phyloP scores from a whole-genome alignment of 148 eudicot genomes.

The Cornus controversa region DNA sequence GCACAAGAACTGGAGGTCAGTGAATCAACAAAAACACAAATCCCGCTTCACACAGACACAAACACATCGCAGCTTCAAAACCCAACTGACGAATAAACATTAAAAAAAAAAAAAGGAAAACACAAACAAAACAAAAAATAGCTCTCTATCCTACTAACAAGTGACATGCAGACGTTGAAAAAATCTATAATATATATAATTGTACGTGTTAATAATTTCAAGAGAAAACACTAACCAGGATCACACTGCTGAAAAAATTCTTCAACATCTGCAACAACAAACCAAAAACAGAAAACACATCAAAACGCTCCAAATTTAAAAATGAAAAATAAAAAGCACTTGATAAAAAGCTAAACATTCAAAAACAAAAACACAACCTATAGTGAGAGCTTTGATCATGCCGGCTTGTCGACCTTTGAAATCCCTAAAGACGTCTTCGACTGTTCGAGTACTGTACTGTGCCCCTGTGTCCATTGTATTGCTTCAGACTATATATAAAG shows the following conservation, averaged over 20 bases:
- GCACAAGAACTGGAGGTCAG: neutral
- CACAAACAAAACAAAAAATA: neutral
- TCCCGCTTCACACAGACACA: too few relatives aligned
- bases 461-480: constrained; percentile 40
- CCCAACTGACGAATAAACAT: too few relatives aligned
- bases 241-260: constrained; percentile 39
- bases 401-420: constrained; percentile 58
- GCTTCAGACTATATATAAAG: neutral
- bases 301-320: neutral
- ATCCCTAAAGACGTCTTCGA: constrained; percentile 66
- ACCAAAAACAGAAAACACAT: neutral
- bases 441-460: constrained; percentile 52
- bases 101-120: neutral
- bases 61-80: too few relatives aligned
- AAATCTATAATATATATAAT: neutral
- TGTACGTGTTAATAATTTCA: neutral
- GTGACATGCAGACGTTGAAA: neutral
- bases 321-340: neutral
- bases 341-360: neutral
- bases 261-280: constrained; percentile 29
- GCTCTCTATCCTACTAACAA: neutral
- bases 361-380: constrained; percentile 23
- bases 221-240: constrained; percentile 26
- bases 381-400: constrained; percentile 56
- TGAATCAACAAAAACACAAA: too few relatives aligned